Conservation (phyloP, 148 eudicot genomes). For the Rhododendron ovatum region DNA sequence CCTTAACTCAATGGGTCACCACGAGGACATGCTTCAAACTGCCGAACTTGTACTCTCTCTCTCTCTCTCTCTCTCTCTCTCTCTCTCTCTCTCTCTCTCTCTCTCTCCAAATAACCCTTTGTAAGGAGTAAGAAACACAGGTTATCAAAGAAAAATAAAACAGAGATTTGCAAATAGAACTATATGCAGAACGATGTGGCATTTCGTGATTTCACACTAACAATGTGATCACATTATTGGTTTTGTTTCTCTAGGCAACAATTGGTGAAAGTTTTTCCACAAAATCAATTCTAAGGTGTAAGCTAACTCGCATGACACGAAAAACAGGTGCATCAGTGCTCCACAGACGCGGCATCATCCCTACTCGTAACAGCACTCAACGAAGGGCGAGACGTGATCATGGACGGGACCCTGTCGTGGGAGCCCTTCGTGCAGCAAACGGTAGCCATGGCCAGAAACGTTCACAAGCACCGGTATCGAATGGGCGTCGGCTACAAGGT, state of each 20-base stretch:
- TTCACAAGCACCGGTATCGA: conserved; percentile 61
- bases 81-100: conserved; percentile 4
- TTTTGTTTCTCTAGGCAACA: too few relatives aligned
- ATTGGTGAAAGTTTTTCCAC: neutral
- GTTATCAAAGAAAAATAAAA: too few relatives aligned
- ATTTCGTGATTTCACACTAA: too few relatives aligned
- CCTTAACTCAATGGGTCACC: conserved; percentile 73
- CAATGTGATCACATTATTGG: too few relatives aligned
- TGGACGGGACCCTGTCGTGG: conserved; percentile 95
- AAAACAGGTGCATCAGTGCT: conserved; percentile 73
- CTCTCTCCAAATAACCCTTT: neutral
- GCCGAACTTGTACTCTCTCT: conserved; percentile 61
- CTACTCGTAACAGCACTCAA: conserved; percentile 82
- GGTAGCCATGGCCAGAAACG: conserved; percentile 69
- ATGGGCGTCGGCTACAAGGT: conserved; percentile 87
- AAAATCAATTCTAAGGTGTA: neutral
- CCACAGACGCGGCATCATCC: conserved; percentile 85
- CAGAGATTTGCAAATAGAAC: too few relatives aligned
- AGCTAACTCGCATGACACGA: neutral
- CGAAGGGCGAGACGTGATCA: conserved; percentile 87
- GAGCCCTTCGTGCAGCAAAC: conserved; percentile 80
- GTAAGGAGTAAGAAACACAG: too few relatives aligned
- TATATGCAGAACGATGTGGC: too few relatives aligned
- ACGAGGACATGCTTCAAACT: conserved; percentile 84
- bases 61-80: neutral